Base-by-base conservation (phyloP, 2,329 filamentous ascomycete species). In the Sporothrix globosa region DNA sequence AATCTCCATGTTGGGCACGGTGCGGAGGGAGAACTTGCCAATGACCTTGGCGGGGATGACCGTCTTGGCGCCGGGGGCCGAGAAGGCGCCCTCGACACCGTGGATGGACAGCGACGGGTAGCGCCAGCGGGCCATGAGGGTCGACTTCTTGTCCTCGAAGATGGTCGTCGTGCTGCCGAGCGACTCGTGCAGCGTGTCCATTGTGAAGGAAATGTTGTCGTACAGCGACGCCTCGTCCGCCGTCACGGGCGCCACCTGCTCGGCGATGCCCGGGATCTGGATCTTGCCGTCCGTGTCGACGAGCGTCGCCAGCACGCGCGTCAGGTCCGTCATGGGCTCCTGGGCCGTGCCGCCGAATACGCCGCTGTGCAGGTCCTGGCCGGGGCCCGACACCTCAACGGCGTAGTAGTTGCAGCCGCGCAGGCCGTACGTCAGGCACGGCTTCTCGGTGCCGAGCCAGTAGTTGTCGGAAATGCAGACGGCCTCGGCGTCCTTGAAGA, bases 381-480 rank as follows among this genome's bases (percentile, higher is more conserved):
- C 96, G 13, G 96, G 96, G 0, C 96, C 96, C 10, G 91, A 93
- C 74, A 99, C 85, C 81, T 96, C 92, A 75, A 99, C 82, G 68
- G 91, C 92, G 85, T 98, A 99, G 87, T 99, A 99, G 85, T 96
- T 98, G 89, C 92, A 96, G 69, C 96, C 96, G 75, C 96, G 92
- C 73, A 99, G 91, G 76, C 96, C 96, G 80, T 99, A 99, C 11
- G 96, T 99, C 78, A 99, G 83, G 81, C 96, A 99, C 14, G 96
- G 96, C 87, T 97, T 97, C 86, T 98, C 93, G 6, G 96, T 98
- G 71, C 96, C 96, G 53, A 99, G 90, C 96, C 96, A 99, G 89
- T 99, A 99, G 87, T 99, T 99, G 82, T 99, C 96, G 63, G 93
- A 97, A 79, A 99, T 99, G 83, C 96, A 99, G 24, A 98, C 93